Evolutionary conservation across 2,329 filamentous ascomycete genomes (phyloP).

Genomic region (Botryosphaeria dothidea): DNA sequence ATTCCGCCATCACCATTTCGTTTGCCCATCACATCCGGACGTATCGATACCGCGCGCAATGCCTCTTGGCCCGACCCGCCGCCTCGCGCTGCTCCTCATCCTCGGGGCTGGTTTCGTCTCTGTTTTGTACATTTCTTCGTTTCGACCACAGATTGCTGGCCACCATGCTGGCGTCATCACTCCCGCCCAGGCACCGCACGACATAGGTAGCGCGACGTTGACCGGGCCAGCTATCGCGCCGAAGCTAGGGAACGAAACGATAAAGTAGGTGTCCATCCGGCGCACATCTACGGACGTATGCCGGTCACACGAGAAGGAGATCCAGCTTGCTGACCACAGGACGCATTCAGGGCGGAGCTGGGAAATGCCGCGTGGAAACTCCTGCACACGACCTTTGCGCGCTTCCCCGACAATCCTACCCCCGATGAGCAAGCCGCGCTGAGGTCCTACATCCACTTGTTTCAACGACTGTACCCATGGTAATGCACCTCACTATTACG

Average conservation of each 20-base stretch:
- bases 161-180: not conserved
- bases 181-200: conserved; percentile 23
- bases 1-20: not conserved
- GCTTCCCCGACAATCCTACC: conserved; percentile 64
- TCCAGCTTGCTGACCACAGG: conserved; percentile 6
- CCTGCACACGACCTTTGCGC: conserved; percentile 66
- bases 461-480: conserved; percentile 66
- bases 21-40: not conserved
- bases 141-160: conserved; percentile 41
- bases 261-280: conserved; percentile 53
- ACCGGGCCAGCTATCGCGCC: conserved; percentile 73
- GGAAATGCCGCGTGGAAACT: conserved; percentile 67
- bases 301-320: not conserved
- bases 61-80: conserved; percentile 32
- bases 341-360: conserved; percentile 55
- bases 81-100: conserved; percentile 49
- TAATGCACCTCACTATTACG: conserved; percentile 28
- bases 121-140: conserved; percentile 61
- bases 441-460: conserved; percentile 62
- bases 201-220: conserved; percentile 42
- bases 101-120: conserved; percentile 58
- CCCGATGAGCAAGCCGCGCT: conserved; percentile 61
- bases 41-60: conserved; percentile 23
- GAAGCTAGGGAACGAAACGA: conserved; percentile 79
- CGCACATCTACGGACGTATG: not conserved